phyloP scores from a whole-genome alignment of 495 filamentous ascomycete genomes.

The Penicillium argentinense region DNA sequence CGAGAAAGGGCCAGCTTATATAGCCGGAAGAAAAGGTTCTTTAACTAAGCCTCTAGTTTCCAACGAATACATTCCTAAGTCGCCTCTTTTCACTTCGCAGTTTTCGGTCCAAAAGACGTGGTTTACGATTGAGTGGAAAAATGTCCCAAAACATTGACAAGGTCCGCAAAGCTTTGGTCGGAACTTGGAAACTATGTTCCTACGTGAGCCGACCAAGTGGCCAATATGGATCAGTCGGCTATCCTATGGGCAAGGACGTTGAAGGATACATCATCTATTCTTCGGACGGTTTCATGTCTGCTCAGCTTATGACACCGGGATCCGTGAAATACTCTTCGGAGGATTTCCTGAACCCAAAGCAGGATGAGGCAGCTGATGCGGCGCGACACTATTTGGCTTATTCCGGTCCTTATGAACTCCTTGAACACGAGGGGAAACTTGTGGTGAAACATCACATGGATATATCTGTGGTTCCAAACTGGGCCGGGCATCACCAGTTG shows the following conservation, averaged over 20 bases:
- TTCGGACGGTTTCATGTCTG: not conserved
- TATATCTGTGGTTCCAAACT: not conserved
- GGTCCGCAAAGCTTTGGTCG: not conserved
- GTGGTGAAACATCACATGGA: not conserved
- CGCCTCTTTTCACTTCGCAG: too few species aligned
- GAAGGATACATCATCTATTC: not conserved
- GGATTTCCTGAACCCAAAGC: not conserved
- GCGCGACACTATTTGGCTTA: not conserved
- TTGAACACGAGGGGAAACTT: not conserved
- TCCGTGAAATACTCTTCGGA: not conserved
- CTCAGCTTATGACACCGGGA: not conserved
- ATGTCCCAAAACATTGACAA: too few species aligned
- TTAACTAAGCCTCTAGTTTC: too few species aligned
- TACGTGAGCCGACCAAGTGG: not conserved
- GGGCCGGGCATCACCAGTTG: not conserved
- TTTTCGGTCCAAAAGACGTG: too few species aligned
- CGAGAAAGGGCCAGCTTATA: too few species aligned
- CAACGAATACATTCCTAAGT: too few species aligned
- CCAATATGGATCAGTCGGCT: not conserved
- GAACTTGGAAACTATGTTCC: conserved; percentile 1
- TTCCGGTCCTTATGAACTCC: not conserved
- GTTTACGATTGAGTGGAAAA: too few species aligned
- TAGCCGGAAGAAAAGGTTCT: too few species aligned
- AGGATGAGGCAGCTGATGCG: not conserved
- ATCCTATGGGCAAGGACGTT: not conserved